These are phyloP conservation scores for Capronia epimyces DNA, from an alignment of 2,329 filamentous ascomycete genomes.

Conservation along the genomic window DNA sequence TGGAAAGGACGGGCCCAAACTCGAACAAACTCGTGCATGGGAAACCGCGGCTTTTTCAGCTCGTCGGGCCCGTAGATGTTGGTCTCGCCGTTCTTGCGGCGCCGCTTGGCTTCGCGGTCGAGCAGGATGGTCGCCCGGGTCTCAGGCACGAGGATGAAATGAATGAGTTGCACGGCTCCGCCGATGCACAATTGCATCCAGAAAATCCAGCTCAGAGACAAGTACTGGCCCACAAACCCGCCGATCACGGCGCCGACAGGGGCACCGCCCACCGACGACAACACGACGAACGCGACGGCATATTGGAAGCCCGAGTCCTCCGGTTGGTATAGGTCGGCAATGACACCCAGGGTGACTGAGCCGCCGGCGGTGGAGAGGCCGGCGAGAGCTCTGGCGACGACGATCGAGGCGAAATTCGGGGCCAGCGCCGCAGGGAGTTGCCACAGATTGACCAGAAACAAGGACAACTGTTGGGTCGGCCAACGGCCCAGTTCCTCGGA, in stretches of 20 bases:
- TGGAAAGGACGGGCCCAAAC: constrained; percentile 58
- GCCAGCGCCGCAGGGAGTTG: constrained; percentile 66
- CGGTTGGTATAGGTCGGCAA: constrained; percentile 58
- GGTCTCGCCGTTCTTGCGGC: constrained; percentile 46
- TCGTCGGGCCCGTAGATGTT: constrained; percentile 62
- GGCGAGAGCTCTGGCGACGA: constrained; percentile 63
- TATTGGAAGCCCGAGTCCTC: constrained; percentile 50
- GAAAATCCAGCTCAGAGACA: constrained; percentile 56
- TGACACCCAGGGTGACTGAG: constrained; percentile 59
- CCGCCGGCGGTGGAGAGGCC: constrained; percentile 60
- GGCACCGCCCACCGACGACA: constrained; percentile 53
- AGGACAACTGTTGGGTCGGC: constrained; percentile 65
- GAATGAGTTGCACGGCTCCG: constrained; percentile 46
- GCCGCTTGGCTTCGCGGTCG: constrained; percentile 53
- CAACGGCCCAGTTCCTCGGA: constrained; percentile 74
- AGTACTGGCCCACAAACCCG: constrained; percentile 47
- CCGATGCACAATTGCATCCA: constrained; percentile 59
- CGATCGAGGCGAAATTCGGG: constrained; percentile 62
- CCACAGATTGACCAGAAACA: constrained; percentile 72
- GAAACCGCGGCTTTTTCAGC: constrained; percentile 53
- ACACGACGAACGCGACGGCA: constrained; percentile 56
- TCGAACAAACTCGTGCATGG: constrained; percentile 51
- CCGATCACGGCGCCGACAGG: constrained; percentile 52
- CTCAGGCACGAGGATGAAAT: constrained; percentile 52
- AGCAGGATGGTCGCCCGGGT: constrained; percentile 55